phyloP scores from a whole-genome alignment of 2,329 filamentous ascomycete genomes.

The Cladobotryum mycophilum region DNA sequence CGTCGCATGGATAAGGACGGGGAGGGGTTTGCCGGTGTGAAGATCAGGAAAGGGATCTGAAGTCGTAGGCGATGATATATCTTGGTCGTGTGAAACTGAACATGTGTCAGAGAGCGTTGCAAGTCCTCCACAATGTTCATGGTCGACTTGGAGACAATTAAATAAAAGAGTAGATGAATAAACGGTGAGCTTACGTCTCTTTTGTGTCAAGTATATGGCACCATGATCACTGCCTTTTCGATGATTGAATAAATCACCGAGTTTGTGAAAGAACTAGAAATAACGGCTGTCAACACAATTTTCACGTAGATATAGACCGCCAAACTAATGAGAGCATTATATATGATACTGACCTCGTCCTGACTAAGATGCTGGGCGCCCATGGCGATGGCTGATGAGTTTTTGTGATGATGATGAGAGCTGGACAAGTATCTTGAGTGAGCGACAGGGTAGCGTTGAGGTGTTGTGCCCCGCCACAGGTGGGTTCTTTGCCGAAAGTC shows the following conservation, averaged over 20 bases:
- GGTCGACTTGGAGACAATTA: not conserved
- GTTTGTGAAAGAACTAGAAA: constrained; percentile 65
- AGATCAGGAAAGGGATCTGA: constrained; percentile 55
- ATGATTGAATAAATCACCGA: constrained; percentile 61
- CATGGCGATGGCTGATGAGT: constrained; percentile 16
- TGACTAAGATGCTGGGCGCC: constrained; percentile 27
- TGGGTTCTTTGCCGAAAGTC: not conserved
- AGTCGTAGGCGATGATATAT: constrained; percentile 35
- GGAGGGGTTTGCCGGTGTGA: constrained; percentile 51
- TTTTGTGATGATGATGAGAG: not conserved
- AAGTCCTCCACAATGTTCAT: constrained; percentile 3
- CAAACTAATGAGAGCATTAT: not conserved
- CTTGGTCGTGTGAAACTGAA: constrained; percentile 39
- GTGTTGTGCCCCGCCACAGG: too few species aligned
- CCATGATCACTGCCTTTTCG: constrained; percentile 66
- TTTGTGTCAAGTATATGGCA: constrained; percentile 69
- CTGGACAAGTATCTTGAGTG: too few species aligned
- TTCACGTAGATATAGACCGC: not conserved
- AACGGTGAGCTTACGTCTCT: constrained; percentile 51
- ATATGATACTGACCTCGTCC: constrained; percentile 31
- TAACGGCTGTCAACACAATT: not conserved
- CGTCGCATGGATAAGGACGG: constrained; percentile 75
- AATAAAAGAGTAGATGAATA: not conserved
- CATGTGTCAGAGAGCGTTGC: not conserved
- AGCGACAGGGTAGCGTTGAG: too few species aligned